A percentile compares a stretch with the other conserved stretches of the same genome.
These are phyloP conservation scores for Spathaspora gorwiae DNA, from an alignment of 805 yeast genomes.

Conservation along the genomic window DNA sequence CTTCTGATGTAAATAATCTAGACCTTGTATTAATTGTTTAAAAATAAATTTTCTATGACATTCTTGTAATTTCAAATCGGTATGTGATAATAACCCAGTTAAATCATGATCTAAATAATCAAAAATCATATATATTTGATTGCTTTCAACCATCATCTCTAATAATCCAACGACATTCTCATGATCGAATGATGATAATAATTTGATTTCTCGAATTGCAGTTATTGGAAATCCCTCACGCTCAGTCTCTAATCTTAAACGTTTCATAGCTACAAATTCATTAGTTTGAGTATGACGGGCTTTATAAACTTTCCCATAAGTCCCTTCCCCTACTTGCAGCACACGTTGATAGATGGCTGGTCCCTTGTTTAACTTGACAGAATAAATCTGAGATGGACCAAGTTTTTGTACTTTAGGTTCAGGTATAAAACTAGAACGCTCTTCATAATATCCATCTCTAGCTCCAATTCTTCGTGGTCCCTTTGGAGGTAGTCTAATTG, in stretches of 20 bases:
- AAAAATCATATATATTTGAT: constrained; percentile 80
- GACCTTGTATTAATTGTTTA: constrained; percentile 62
- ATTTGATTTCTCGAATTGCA: constrained; percentile 84
- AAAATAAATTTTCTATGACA: constrained; percentile 66
- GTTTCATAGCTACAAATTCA: constrained; percentile 79
- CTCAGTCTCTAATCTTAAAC: constrained; percentile 78
- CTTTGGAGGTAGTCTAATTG: neutral
- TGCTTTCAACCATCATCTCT: constrained; percentile 85
- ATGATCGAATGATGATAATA: constrained; percentile 79
- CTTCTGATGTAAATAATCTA: constrained; percentile 63
- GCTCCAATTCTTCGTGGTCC: neutral
- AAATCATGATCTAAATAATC: constrained; percentile 93
- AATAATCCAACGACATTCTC: constrained; percentile 72
- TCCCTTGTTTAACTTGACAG: constrained; percentile 22
- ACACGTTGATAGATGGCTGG: constrained; percentile 59
- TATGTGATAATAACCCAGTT: constrained; percentile 80
- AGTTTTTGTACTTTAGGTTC: constrained; percentile 17
- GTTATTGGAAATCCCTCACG: constrained; percentile 96
- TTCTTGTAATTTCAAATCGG: constrained; percentile 55
- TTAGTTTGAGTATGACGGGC: constrained; percentile 69
- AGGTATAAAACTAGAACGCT: neutral
- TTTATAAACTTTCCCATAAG: constrained; percentile 93
- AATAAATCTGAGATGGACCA: constrained; percentile 27
- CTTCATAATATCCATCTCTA: neutral
- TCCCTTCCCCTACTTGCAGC: constrained; percentile 96